phyloP scores from a whole-genome alignment of 176 grass and related monocot species.

The Oropetium thomaeum region DNA sequence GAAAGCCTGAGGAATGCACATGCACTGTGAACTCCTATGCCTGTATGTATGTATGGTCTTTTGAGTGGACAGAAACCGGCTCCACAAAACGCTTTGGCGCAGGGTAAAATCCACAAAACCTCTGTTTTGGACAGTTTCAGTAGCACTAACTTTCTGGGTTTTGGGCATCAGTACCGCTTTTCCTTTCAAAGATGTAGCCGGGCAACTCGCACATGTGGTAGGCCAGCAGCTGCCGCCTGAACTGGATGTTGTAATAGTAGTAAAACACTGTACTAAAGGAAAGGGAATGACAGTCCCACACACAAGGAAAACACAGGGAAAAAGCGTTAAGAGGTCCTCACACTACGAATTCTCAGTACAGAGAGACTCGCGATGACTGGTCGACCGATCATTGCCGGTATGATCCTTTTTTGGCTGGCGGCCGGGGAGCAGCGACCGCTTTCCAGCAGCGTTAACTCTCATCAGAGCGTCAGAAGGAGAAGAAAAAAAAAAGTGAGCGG shows the following conservation, averaged over 20 bases:
- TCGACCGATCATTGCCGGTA: background rate
- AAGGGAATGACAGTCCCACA: slow-evolving; percentile 31
- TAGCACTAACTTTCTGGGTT: slow-evolving; percentile 23
- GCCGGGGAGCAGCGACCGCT: slow-evolving; percentile 2
- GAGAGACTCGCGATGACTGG: background rate
- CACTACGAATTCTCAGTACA: background rate
- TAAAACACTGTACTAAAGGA: background rate
- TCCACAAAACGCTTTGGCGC: slow-evolving; percentile 1
- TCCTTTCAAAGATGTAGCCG: background rate
- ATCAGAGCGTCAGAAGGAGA: slow-evolving; percentile 13
- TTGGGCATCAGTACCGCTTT: slow-evolving; percentile 21
- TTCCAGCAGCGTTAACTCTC: slow-evolving; percentile 19
- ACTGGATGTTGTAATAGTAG: slow-evolving; percentile 15
- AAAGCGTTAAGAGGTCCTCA: slow-evolving; percentile 3
- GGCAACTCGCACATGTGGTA: slow-evolving; percentile 23
- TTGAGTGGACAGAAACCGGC: slow-evolving; percentile 3
- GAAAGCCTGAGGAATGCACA: background rate
- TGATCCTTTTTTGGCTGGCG: slow-evolving; percentile 7
- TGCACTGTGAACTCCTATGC: background rate
- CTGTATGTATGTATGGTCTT: slow-evolving; percentile 22
- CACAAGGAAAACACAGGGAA: background rate
- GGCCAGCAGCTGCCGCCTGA: slow-evolving; percentile 26
- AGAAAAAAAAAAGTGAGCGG: slow-evolving; percentile 14
- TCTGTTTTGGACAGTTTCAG: background rate
- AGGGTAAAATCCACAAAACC: slow-evolving; percentile 9